Percentiles rank a stretch among this genome's conserved stretches.
These are phyloP conservation scores for Blumeriella jaapii DNA, from an alignment of 2,329 filamentous ascomycete species.

Conservation along the genomic window DNA sequence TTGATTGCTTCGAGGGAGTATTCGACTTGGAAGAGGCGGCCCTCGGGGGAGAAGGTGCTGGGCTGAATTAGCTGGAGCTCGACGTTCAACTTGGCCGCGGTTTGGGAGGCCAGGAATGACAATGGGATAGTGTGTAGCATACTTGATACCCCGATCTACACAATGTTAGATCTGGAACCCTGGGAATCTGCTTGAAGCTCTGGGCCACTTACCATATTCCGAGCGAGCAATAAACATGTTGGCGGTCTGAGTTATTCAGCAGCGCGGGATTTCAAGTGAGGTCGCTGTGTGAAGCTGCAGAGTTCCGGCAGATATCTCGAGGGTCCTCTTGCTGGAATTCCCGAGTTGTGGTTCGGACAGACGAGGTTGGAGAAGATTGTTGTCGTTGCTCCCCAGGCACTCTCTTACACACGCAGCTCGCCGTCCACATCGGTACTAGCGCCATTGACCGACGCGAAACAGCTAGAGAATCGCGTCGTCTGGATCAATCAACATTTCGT, in stretches of 20 bases:
- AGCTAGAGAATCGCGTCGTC: slow-evolving; percentile 1
- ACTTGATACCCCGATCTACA: slow-evolving; percentile 96
- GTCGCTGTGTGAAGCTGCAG: slow-evolving; percentile 8
- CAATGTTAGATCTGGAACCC: slow-evolving; percentile 28
- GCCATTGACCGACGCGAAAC: slow-evolving; percentile 1
- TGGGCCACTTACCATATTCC: slow-evolving; percentile 75
- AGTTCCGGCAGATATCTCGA: slow-evolving; percentile 1
- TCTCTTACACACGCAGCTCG: slow-evolving; percentile 4
- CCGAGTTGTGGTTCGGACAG: slow-evolving; percentile 1
- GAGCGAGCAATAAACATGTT: slow-evolving; percentile 99
- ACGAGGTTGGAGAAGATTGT: slow-evolving; percentile 6
- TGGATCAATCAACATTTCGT: too few species aligned
- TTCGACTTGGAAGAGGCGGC: slow-evolving; percentile 99
- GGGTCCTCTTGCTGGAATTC: neutral
- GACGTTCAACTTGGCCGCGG: neutral
- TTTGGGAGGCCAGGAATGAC: neutral
- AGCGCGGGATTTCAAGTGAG: slow-evolving; percentile 3
- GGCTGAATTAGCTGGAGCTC: slow-evolving; percentile 10
- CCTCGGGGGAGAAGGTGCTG: slow-evolving; percentile 98
- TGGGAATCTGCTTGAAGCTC: slow-evolving; percentile 15
- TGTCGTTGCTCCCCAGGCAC: slow-evolving; percentile 7
- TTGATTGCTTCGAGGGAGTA: slow-evolving; percentile 99
- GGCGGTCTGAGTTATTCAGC: slow-evolving; percentile 3
- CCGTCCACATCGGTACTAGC: slow-evolving; percentile 4
- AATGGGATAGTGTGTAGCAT: slow-evolving; percentile 29